These are phyloP conservation scores for Fusarium gaditjirri DNA, from an alignment of 2,329 filamentous ascomycete genomes.

Conservation along the genomic window DNA sequence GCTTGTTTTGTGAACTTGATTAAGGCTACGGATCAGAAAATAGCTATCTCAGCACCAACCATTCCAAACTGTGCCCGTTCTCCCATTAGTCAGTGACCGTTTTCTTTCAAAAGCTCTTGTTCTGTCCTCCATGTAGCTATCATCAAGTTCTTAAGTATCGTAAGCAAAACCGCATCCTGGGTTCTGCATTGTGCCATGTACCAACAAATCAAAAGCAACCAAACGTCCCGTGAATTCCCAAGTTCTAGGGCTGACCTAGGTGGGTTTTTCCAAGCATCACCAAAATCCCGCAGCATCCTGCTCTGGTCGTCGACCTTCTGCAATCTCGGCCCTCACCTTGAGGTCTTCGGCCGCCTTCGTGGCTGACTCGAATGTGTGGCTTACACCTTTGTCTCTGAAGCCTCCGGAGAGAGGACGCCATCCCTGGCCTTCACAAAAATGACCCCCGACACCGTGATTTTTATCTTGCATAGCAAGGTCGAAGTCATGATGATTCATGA, in stretches of 20 bases:
- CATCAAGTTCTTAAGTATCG: neutral
- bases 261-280: neutral
- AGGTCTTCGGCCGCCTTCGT: neutral
- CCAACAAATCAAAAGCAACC: neutral
- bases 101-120: neutral
- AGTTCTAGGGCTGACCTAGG: neutral
- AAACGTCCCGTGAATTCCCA: neutral
- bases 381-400: neutral
- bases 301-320: neutral
- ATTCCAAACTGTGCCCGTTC: neutral
- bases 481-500: neutral
- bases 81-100: neutral
- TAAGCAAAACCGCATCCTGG: neutral
- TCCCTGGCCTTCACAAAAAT: neutral
- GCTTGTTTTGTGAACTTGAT: neutral
- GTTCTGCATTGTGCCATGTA: neutral
- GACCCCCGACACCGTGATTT: neutral
- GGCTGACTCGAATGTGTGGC: conserved; percentile 11
- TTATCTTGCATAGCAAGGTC: neutral
- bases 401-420: neutral
- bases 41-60: neutral
- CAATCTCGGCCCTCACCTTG: neutral
- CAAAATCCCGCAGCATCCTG: neutral
- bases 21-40: neutral
- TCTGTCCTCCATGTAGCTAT: neutral